phyloP scores from a whole-genome alignment of 345 rosid genomes.

The Schrenkiella parvula region DNA sequence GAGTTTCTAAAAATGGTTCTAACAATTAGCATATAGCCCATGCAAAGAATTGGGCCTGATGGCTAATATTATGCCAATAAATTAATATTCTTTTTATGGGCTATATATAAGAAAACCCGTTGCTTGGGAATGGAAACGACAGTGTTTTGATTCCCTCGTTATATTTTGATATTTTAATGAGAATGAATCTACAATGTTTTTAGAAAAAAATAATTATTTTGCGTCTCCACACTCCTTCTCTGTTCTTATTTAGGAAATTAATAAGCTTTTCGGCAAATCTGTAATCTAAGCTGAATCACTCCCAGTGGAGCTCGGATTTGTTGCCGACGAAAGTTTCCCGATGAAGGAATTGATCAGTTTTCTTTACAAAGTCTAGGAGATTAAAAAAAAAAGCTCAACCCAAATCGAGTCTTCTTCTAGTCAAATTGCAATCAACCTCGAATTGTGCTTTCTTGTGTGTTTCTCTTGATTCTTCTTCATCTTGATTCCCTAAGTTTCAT shows the following conservation, averaged over 20 bases:
- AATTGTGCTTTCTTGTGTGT: neutral
- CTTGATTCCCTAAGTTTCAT: neutral
- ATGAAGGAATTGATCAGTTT: neutral
- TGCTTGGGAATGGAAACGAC: neutral
- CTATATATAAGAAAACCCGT: neutral
- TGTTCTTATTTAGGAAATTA: constrained; percentile 12
- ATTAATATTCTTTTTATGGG: neutral
- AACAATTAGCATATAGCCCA: too few species aligned
- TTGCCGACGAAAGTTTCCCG: neutral
- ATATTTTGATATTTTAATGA: neutral
- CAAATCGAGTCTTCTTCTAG: constrained; percentile 23
- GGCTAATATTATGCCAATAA: neutral
- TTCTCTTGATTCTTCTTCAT: constrained; percentile 1
- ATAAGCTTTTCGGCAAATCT: constrained; percentile 16
- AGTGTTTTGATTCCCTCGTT: neutral
- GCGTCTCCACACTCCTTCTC: neutral
- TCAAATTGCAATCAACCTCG: constrained; percentile 24
- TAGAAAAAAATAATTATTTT: neutral
- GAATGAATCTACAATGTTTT: neutral
- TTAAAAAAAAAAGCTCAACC: neutral
- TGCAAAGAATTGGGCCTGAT: neutral
- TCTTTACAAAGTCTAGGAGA: neutral
- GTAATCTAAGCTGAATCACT: constrained; percentile 21
- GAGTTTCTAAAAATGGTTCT: too few species aligned
- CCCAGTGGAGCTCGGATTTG: neutral